Evolutionary conservation across 2,329 filamentous ascomycete species (phyloP).

Genomic region (Paecilomyces fulvus): DNA sequence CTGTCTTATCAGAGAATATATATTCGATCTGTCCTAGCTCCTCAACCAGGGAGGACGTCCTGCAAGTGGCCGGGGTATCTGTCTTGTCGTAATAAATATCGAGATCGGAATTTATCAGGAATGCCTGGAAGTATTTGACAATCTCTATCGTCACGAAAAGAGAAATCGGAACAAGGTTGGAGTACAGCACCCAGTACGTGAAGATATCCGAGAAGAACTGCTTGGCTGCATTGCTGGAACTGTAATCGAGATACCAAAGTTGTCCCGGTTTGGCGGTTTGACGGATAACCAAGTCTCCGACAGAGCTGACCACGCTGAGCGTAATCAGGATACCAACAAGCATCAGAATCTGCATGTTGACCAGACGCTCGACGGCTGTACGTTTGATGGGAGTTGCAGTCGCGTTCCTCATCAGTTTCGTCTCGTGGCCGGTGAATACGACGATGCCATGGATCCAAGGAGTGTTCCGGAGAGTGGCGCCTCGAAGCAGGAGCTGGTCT

Average conservation of each 20-base stretch:
- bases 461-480: conserved; percentile 89
- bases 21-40: conserved; percentile 97
- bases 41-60: conserved; percentile 92
- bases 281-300: conserved; percentile 79
- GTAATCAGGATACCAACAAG: conserved; percentile 74
- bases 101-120: conserved; percentile 91
- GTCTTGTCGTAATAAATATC: conserved; percentile 97
- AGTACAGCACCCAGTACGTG: conserved; percentile 98
- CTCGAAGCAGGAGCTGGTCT: conserved; percentile 85
- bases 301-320: conserved; percentile 81
- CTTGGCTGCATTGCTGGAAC: conserved; percentile 55
- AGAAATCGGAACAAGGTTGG: conserved; percentile 90
- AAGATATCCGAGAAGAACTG: conserved; percentile 92
- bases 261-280: conserved; percentile 46
- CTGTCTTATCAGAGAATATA: conserved; percentile 97
- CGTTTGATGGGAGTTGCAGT: conserved; percentile 96
- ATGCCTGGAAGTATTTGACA: conserved; percentile 97
- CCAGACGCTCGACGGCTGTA: conserved; percentile 86
- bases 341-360: conserved; percentile 88
- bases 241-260: conserved; percentile 66
- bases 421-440: conserved; percentile 96
- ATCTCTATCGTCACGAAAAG: conserved; percentile 96
- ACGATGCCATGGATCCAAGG: conserved; percentile 95
- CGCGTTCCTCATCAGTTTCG: conserved; percentile 97
- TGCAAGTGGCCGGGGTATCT: conserved; percentile 89